A percentile compares a stretch with the other conserved stretches of the same genome.
Evolutionary conservation across 2,329 filamentous ascomycete species (phyloP).

Genomic region (Seiridium cupressi): DNA sequence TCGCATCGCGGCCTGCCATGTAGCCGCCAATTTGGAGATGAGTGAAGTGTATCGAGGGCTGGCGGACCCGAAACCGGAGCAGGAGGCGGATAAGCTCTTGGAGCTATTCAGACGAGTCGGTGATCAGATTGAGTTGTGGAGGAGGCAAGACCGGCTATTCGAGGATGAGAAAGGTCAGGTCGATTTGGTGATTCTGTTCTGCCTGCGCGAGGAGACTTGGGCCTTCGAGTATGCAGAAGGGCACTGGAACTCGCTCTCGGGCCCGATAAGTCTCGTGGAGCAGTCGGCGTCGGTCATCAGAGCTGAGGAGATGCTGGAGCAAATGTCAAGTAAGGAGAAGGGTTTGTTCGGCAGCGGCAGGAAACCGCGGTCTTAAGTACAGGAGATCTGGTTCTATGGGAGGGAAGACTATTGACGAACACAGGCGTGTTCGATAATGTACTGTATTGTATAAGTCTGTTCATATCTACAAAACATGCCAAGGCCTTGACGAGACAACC

Average conservation of each 20-base stretch:
- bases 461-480: not conserved
- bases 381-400: too few relatives aligned
- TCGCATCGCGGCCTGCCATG: not conserved
- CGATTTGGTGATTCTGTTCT: slow-evolving; percentile 5
- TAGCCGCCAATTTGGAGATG: slow-evolving; percentile 13
- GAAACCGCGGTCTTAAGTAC: not conserved
- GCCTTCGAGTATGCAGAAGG: not conserved
- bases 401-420: too few relatives aligned
- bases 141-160: slow-evolving; percentile 1
- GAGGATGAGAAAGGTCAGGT: not conserved
- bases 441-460: not conserved
- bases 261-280: not conserved
- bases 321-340: not conserved
- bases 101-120: slow-evolving; percentile 12
- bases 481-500: not conserved
- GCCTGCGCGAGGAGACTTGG: slow-evolving; percentile 7
- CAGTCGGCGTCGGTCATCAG: not conserved
- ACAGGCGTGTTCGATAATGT: not conserved
- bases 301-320: not conserved
- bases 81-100: slow-evolving; percentile 6
- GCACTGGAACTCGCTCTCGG: not conserved
- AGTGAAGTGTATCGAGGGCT: slow-evolving; percentile 2
- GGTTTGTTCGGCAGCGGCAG: not conserved
- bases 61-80: slow-evolving; percentile 2
- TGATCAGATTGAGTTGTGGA: slow-evolving; percentile 8